Base-by-base conservation (phyloP, 2,329 filamentous ascomycete genomes). In the Diaporthe batatas region DNA sequence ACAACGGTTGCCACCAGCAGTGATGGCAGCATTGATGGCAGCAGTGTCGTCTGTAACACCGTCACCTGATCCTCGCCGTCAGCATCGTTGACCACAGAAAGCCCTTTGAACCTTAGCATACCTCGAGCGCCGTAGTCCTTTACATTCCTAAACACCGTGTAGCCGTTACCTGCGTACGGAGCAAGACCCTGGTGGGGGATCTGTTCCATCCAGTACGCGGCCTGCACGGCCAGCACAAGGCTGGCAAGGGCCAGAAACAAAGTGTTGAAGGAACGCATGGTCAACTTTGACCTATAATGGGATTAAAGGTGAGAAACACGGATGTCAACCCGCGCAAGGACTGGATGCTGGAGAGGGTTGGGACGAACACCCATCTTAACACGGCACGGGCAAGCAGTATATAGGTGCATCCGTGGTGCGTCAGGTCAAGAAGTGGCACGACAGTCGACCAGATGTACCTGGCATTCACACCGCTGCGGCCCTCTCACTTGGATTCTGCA, bases 141-240 rank as follows among this genome's bases (percentile, higher is more conserved):
- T 29, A 86, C 85, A 73, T 86, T 86, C 58, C 85, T 83, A 74
- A 86, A 87, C 6, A 86, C 83, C n/a, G 80, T 78, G 70, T 86
- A 86, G 39, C 80, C 82, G 21, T 77, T 68, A 7, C 76, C 79
- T 54, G 81, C 84, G 77, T 82, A 86, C 47, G 85, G 84, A 12
- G 84, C 84, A 72, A 83, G 73, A 16, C 85, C 84, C 75, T 84
- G 82, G 75, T 86, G 80, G n/a, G 77, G 70, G 49, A 82, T 78
- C 57, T 79, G 76, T 36, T 75, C 78, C 76, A 82, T 76, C 81
- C 80, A 82, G 65, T 78, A 80, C 39, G 57, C 53, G 18, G 76
- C 80, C 67, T 78, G 75, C 51, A 76, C 77, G 21, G 75, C 70
- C 44, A 78, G 77, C 36, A 77, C 75, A 25, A 80, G 72, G 72